Percentiles rank a stretch among this genome's conserved stretches.
Conservation (phyloP, 352 stramenopile genomes). For the Pythium biforme region DNA sequence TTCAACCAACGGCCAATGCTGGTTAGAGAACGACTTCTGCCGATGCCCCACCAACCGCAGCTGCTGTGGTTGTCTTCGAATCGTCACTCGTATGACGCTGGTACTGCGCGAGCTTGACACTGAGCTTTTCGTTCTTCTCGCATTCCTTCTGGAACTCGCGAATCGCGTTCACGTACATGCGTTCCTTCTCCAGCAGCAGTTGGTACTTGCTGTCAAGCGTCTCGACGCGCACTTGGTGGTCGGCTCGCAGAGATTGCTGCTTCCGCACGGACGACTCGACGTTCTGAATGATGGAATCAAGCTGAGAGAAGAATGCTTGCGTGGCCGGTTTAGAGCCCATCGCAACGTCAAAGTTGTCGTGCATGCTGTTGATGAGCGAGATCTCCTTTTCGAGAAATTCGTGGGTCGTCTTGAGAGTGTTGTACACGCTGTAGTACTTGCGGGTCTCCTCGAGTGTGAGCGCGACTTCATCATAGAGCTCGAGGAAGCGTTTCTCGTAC, state of each 20-base stretch:
- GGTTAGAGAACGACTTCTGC: not conserved
- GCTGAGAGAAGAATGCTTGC: conserved; percentile 74
- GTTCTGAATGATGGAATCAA: conserved; percentile 68
- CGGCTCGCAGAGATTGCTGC: conserved; percentile 45
- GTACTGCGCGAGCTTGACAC: conserved; percentile 19
- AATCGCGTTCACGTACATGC: conserved; percentile 83
- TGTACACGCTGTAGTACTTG: conserved; percentile 89
- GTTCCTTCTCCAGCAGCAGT: conserved; percentile 70
- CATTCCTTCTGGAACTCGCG: conserved; percentile 89
- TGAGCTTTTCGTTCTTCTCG: conserved; percentile 79
- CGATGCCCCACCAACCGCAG: not conserved
- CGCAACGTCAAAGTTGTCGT: conserved; percentile 79
- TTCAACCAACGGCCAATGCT: not conserved
- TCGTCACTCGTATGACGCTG: not conserved
- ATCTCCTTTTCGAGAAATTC: conserved; percentile 87
- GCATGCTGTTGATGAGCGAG: conserved; percentile 84
- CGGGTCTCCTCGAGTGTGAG: conserved; percentile 88
- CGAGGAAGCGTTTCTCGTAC: conserved; percentile 88
- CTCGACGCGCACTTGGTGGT: conserved; percentile 48
- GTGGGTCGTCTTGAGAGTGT: conserved; percentile 78
- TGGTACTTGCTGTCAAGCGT: conserved; percentile 78
- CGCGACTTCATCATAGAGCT: conserved; percentile 87
- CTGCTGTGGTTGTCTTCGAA: not conserved
- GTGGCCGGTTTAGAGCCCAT: conserved; percentile 65
- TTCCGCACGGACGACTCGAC: conserved; percentile 52